Base-by-base conservation (phyloP, 2,329 filamentous ascomycete genomes). In the Alternaria triticimaculans region DNA sequence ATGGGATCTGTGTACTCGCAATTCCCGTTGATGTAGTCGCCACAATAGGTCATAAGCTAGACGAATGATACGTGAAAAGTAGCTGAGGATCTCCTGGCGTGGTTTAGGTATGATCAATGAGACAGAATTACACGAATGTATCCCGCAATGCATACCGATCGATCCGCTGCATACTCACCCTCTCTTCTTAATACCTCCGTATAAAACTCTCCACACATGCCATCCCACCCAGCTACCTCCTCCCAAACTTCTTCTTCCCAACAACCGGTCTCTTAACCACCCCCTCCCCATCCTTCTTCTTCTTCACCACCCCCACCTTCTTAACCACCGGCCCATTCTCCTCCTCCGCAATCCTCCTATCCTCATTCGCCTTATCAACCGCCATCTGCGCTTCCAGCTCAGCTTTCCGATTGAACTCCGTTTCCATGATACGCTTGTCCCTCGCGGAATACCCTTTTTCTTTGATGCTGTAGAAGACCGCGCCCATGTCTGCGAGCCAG, bases 401-500 rank as follows among this genome's bases (percentile, higher is more conserved):
- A 87, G 97, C 94, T 80, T 92, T 94, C 55, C 89, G 86, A 77
- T 97, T 97, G 79, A 97, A 97, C 78, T 97, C 95, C 15, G 90
- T 90, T 82, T 98, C 95, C 0, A 91, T 95, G 51, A 97, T 88
- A 58, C 92, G 88, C 81, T 94, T 95, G 74, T 97, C 92, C 25
- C 92, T 87, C 12, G 90, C 89, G 14, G 92, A 97, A 78, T 97
- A 99, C 2, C 95, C 96, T 81, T 99, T 99, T 82, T 98, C 95
- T 82, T 97, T 97, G 76, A 99, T 88, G 2, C 92, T 96, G 81
- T 98, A 99, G 80, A 99, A 99, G 0, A 99, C 96, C 2, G 94
- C 96, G 33, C 96, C 96, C 6, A 99, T 85, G 78, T 99, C 96
- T 7, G 96, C 96, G 44, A 99, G 88, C 96, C 96, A 99, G 78